Evolutionary conservation across 2,329 filamentous ascomycete species (phyloP).

Genomic region (Penicillium sp.): DNA sequence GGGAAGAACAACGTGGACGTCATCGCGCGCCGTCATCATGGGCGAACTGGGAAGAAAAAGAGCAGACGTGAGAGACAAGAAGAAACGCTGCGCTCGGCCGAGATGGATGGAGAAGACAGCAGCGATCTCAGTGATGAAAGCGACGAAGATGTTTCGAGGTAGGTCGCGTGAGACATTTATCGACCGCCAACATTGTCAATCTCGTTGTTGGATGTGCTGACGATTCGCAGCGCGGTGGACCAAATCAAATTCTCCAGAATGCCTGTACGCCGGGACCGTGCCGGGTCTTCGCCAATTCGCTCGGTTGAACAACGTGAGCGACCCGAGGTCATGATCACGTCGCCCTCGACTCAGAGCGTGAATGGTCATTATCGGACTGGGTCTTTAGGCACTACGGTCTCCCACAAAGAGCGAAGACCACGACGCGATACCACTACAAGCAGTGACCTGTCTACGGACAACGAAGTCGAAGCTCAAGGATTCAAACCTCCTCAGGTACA

Average conservation of each 20-base stretch:
- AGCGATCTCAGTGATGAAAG: slow-evolving; percentile 62
- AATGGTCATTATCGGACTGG: slow-evolving; percentile 47
- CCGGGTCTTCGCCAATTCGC: slow-evolving; percentile 81
- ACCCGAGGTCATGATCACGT: slow-evolving; percentile 49
- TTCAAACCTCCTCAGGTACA: slow-evolving; percentile 51
- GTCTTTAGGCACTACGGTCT: slow-evolving; percentile 52
- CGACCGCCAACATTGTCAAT: slow-evolving; percentile 3
- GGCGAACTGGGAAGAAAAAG: slow-evolving; percentile 27
- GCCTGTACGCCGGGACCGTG: slow-evolving; percentile 70
- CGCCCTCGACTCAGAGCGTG: slow-evolving; percentile 48
- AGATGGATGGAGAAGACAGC: slow-evolving; percentile 59
- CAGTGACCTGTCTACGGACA: slow-evolving; percentile 61
- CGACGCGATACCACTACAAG: slow-evolving; percentile 59
- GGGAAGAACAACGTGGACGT: slow-evolving; percentile 53
- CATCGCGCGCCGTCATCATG: slow-evolving; percentile 43
- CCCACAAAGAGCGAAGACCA: slow-evolving; percentile 45
- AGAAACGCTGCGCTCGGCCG: slow-evolving; percentile 48
- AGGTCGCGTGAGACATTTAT: too few relatives aligned
- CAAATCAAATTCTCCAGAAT: slow-evolving; percentile 96
- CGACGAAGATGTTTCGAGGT: slow-evolving; percentile 47
- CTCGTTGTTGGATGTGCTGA: slow-evolving; percentile 14
- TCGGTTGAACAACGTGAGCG: slow-evolving; percentile 41
- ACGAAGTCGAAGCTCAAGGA: slow-evolving; percentile 51
- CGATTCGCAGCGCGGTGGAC: slow-evolving; percentile 59
- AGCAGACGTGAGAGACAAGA: slow-evolving; percentile 36